Evolutionary conservation across 805 yeast genomes (phyloP).

Genomic region (Candida tibetensis): DNA sequence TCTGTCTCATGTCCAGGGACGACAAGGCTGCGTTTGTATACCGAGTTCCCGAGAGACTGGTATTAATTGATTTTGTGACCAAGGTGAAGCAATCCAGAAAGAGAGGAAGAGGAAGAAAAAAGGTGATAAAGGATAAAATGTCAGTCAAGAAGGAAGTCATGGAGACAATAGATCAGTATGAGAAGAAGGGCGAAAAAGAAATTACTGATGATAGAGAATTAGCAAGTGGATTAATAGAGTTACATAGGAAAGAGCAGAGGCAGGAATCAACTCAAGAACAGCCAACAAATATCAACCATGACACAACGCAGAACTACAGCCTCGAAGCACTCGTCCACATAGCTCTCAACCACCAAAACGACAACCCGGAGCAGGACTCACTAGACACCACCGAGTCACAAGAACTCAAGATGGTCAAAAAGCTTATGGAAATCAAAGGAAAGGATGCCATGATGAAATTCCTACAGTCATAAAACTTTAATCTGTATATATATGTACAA

Average conservation of each 20-base stretch:
- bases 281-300: not conserved
- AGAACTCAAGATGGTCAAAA: slow-evolving; percentile 55
- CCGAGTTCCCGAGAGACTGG: slow-evolving; percentile 64
- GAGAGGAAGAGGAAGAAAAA: slow-evolving; percentile 30
- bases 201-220: slow-evolving; percentile 13
- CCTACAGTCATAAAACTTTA: slow-evolving; percentile 28
- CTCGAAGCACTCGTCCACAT: not conserved
- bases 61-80: slow-evolving; percentile 65
- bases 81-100: slow-evolving; percentile 28
- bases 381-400: slow-evolving; percentile 35
- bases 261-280: not conserved
- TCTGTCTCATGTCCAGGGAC: slow-evolving; percentile 18
- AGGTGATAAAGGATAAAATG: slow-evolving; percentile 26
- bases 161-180: slow-evolving; percentile 24
- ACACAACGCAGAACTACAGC: no score
- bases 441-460: slow-evolving; percentile 60
- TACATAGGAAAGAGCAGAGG: not conserved
- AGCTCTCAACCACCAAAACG: not conserved
- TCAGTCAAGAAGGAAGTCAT: slow-evolving; percentile 15
- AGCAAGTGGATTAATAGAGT: slow-evolving; percentile 23
- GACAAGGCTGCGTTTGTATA: slow-evolving; percentile 44
- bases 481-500: slow-evolving; percentile 12
- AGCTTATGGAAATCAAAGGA: slow-evolving; percentile 67
- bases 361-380: not conserved
- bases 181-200: slow-evolving; percentile 15